Percentiles rank a stretch among this genome's conserved stretches.
Evolutionary conservation across 2,329 filamentous ascomycete species (phyloP).

Genomic region (Fusarium proliferatum): DNA sequence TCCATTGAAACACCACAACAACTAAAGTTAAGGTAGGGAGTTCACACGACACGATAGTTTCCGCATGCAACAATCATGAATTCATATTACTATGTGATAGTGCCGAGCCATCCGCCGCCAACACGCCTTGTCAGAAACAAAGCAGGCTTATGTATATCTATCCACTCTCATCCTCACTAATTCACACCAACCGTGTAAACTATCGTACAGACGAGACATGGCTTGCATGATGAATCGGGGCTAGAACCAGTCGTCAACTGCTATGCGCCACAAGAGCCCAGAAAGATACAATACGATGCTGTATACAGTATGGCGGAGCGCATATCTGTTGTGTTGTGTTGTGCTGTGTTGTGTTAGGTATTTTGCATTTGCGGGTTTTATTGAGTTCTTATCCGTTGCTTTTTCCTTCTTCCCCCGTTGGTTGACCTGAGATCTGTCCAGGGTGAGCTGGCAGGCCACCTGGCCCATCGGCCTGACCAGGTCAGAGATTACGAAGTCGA

Average conservation of each 20-base stretch:
- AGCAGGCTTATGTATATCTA: neutral
- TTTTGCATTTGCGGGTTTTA: conserved; percentile 23
- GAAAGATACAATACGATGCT: conserved; percentile 8
- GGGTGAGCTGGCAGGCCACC: conserved; percentile 23
- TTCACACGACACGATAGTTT: conserved; percentile 24
- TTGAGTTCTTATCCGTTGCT: neutral
- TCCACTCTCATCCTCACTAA: neutral
- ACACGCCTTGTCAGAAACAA: conserved; percentile 12
- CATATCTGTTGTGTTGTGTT: neutral
- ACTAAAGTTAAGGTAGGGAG: neutral
- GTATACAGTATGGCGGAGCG: conserved; percentile 19
- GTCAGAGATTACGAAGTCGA: conserved; percentile 34
- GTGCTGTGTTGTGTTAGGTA: neutral
- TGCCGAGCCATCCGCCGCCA: conserved; percentile 28
- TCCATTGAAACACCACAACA: conserved; percentile 19
- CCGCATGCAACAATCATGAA: conserved; percentile 19
- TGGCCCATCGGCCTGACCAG: conserved; percentile 18
- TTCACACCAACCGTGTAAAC: conserved; percentile 10
- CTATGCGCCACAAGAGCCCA: conserved; percentile 30
- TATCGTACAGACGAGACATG: conserved; percentile 38
- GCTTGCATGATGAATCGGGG: conserved; percentile 39
- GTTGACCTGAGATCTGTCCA: conserved; percentile 40
- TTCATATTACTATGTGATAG: conserved; percentile 14
- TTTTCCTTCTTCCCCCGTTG: conserved; percentile 24
- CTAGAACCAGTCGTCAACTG: conserved; percentile 25